Conservation (phyloP, 805 yeast genomes). For the Saturnispora gosingensis region DNA sequence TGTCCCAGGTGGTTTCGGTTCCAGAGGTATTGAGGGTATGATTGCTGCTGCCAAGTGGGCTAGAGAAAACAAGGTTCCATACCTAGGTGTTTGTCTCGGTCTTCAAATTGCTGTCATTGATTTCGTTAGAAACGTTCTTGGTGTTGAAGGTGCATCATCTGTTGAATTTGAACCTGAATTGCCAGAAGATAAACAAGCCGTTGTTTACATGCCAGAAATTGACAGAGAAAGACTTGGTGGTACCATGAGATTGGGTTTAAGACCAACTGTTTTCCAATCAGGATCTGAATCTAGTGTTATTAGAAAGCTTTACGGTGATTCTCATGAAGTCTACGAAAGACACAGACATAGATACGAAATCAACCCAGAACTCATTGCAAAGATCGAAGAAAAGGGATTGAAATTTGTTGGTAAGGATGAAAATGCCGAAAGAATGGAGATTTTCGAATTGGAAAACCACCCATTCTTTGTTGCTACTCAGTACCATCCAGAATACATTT, state of each 20-base stretch:
- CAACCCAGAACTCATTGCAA: constrained; percentile 69
- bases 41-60: constrained; percentile 95
- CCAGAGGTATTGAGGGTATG: constrained; percentile 98
- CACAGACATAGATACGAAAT: constrained; percentile 98
- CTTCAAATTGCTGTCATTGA: constrained; percentile 96
- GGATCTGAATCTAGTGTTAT: constrained; percentile 53
- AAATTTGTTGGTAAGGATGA: constrained; percentile 92
- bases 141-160: constrained; percentile 60
- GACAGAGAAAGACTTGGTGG: constrained; percentile 96
- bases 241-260: constrained; percentile 95
- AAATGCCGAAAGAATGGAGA: constrained; percentile 84
- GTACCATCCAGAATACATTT: constrained; percentile 96
- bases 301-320: constrained; percentile 70
- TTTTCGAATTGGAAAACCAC: constrained; percentile 76
- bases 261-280: constrained; percentile 73
- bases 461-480: constrained; percentile 93
- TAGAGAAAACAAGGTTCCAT: constrained; percentile 90
- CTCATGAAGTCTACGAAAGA: constrained; percentile 70
- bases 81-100: constrained; percentile 94
- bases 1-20: constrained; percentile 98
- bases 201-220: constrained; percentile 97
- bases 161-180: constrained; percentile 69
- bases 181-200: constrained; percentile 58
- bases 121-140: constrained; percentile 73
- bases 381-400: constrained; percentile 72